Conservation (phyloP, 495 filamentous ascomycete genomes). For the Aspergillus campestris region DNA sequence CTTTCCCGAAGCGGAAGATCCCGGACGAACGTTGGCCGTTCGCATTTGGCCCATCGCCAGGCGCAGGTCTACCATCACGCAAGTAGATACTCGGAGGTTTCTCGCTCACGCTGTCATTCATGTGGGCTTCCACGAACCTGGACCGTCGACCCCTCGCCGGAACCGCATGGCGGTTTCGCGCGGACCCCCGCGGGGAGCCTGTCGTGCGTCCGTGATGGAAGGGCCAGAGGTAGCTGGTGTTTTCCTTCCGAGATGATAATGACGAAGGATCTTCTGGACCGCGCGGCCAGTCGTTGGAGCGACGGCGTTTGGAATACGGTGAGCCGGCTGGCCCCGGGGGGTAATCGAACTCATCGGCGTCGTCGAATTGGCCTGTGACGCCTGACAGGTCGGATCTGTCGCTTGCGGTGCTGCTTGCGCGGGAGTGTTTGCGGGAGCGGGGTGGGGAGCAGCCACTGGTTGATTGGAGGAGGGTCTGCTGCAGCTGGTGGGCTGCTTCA, state of each 20-base stretch:
- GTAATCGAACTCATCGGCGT: conserved; percentile 28
- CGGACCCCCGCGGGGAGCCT: conserved; percentile 24
- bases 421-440: conserved; percentile 26
- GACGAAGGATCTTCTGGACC: too few species aligned
- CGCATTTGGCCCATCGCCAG: conserved; percentile 5
- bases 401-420: conserved; percentile 14
- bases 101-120: conserved; percentile 66
- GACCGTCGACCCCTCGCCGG: conserved; percentile 37
- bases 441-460: conserved; percentile 10
- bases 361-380: conserved; percentile 32
- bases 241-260: background rate
- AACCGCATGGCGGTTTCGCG: conserved; percentile 11
- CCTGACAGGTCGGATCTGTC: conserved; percentile 22
- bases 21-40: conserved; percentile 28
- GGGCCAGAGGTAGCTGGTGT: conserved; percentile 7
- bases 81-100: conserved; percentile 57
- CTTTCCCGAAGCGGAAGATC: conserved; percentile 53
- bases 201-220: conserved; percentile 5
- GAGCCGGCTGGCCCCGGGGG: background rate
- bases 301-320: conserved; percentile 32
- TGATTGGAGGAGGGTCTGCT: conserved; percentile 17
- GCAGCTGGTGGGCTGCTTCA: conserved; percentile 16
- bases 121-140: conserved; percentile 64
- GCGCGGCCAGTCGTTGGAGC: conserved; percentile 43
- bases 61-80: conserved; percentile 24